A percentile compares a stretch with the other conserved stretches of the same genome.
Conservation (phyloP, 2,329 filamentous ascomycete genomes). For the Pestalotiopsis sp. region DNA sequence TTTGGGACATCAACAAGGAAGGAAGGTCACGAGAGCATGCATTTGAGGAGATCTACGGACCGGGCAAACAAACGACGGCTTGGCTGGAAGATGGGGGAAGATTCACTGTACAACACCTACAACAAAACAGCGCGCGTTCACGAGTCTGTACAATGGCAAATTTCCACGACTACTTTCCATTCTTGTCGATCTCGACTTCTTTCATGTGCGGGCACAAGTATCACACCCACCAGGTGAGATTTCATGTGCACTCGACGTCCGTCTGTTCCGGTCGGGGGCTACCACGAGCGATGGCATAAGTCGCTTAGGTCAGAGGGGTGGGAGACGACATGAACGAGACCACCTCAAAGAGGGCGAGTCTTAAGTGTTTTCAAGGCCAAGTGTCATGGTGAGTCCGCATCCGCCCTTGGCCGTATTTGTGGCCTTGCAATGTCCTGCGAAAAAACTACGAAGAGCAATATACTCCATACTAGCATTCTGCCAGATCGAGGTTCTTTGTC, state of each 20-base stretch:
- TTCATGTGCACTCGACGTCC: not conserved
- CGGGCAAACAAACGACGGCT: not conserved
- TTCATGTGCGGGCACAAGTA: not conserved
- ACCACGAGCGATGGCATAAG: not conserved
- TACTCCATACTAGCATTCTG: too few relatives aligned
- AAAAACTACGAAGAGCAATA: too few relatives aligned
- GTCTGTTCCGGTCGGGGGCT: not conserved
- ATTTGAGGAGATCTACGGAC: not conserved
- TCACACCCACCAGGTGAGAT: not conserved
- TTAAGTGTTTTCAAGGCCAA: too few relatives aligned
- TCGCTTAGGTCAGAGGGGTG: not conserved
- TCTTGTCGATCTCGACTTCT: not conserved
- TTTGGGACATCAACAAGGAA: not conserved
- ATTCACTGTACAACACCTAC: slow-evolving; percentile 11
- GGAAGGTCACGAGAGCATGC: not conserved
- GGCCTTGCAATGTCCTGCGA: too few relatives aligned
- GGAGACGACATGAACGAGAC: not conserved
- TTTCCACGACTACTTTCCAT: not conserved
- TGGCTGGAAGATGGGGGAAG: not conserved
- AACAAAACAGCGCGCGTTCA: not conserved
- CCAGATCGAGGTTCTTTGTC: too few relatives aligned
- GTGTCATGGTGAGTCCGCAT: too few relatives aligned
- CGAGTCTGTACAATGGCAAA: slow-evolving; percentile 10
- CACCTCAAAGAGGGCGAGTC: not conserved
- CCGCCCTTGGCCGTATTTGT: too few relatives aligned